A percentile compares a stretch with the other conserved stretches of the same genome.
phyloP scores from a whole-genome alignment of 306 rosid genomes.

The Cyclanthera cordifolia region DNA sequence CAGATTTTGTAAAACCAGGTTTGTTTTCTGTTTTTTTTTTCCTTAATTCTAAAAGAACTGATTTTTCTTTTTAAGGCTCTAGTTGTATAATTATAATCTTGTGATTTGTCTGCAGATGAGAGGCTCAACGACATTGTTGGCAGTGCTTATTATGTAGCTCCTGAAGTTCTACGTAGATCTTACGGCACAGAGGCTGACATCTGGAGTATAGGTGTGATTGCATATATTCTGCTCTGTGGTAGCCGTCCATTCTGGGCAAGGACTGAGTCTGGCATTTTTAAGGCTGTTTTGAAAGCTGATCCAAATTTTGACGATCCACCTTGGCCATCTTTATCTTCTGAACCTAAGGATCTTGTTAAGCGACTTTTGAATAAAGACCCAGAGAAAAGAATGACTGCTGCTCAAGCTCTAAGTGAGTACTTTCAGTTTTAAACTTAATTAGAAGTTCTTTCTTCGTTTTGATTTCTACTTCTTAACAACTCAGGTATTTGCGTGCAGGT shows the following conservation, averaged over 20 bases:
- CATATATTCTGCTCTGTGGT: conserved; percentile 82
- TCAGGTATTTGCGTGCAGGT: conserved; percentile 37
- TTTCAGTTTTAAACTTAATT: neutral
- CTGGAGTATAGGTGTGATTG: conserved; percentile 95
- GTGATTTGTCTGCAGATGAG: conserved; percentile 54
- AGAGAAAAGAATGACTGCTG: conserved; percentile 82
- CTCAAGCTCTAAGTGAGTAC: conserved; percentile 73
- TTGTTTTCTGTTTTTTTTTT: neutral
- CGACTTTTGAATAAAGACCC: conserved; percentile 78
- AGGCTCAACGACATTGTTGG: conserved; percentile 92
- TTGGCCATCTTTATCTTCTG: conserved; percentile 77
- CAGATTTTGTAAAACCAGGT: conserved; percentile 92
- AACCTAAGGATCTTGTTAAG: conserved; percentile 76
- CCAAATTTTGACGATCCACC: conserved; percentile 83
- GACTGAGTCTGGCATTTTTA: conserved; percentile 88
- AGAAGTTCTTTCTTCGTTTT: conserved; percentile 9
- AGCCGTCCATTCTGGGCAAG: conserved; percentile 99
- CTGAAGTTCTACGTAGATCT: conserved; percentile 86
- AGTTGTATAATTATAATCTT: conserved; percentile 10
- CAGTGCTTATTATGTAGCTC: conserved; percentile 97
- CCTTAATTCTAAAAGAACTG: neutral
- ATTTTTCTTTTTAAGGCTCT: neutral
- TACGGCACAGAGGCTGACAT: conserved; percentile 84
- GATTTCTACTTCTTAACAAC: conserved; percentile 21
- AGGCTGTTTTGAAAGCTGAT: conserved; percentile 76